Conservation (phyloP, 257 asterid genomes). For the Parsonsia alboflavescens region DNA sequence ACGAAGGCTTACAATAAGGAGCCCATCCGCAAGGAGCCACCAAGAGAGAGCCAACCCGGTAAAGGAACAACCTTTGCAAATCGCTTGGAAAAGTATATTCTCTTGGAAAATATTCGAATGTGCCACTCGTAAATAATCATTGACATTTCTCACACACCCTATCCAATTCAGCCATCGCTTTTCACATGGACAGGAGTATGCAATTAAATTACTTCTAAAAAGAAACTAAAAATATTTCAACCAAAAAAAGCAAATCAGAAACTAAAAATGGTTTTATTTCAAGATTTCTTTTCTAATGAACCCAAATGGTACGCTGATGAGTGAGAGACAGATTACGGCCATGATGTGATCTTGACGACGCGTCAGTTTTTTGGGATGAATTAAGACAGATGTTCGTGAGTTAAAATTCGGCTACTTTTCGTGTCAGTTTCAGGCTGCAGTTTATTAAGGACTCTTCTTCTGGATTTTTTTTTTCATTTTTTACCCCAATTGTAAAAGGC, state of each 20-base stretch:
- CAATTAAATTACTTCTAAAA: neutral
- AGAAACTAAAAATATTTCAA: neutral
- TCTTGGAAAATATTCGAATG: conserved; percentile 53
- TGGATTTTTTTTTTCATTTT: neutral
- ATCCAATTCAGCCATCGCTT: neutral
- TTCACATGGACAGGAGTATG: neutral
- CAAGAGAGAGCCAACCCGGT: conserved; percentile 25
- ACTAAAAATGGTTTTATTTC: too few species aligned
- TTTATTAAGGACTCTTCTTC: neutral
- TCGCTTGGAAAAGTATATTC: conserved; percentile 57
- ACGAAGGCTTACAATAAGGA: conserved; percentile 47
- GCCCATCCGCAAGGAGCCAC: conserved; percentile 41
- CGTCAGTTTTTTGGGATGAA: neutral
- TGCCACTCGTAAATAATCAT: conserved; percentile 24
- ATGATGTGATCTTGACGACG: neutral
- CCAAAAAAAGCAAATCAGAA: neutral
- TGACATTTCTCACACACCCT: conserved; percentile 1
- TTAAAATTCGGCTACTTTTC: neutral
- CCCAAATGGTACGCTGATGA: neutral
- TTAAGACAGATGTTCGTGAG: neutral
- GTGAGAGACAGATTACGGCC: neutral
- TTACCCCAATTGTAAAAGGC: neutral
- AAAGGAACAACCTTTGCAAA: conserved; percentile 10
- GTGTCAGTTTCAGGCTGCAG: neutral
- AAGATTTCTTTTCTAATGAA: neutral